A percentile compares a stretch with the other conserved stretches of the same genome.
Evolutionary conservation across 768 basidiomycete genomes (phyloP).

Genomic region (Mycena metata): DNA sequence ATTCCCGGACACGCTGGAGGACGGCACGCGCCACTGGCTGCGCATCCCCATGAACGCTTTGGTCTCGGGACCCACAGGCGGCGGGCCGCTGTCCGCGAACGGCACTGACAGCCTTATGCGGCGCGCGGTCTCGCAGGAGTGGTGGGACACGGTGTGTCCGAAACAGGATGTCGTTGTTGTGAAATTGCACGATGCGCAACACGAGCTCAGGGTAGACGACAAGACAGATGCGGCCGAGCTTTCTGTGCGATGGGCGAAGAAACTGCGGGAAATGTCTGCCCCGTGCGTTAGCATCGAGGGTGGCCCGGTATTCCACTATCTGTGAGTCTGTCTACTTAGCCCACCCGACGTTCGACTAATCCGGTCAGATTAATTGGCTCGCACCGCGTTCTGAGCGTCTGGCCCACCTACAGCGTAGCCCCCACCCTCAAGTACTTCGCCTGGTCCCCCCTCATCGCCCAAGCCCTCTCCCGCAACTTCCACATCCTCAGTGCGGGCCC

Average conservation of each 20-base stretch:
- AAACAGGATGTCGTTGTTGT: background rate
- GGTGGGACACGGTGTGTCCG: conserved; percentile 26
- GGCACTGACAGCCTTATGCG: background rate
- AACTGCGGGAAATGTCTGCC: background rate
- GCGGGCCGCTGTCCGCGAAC: conserved; percentile 1
- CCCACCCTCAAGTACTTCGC: conserved; percentile 28
- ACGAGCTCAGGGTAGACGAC: background rate
- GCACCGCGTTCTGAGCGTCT: conserved; percentile 8
- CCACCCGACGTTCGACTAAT: too few species aligned
- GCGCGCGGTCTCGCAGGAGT: conserved; percentile 11
- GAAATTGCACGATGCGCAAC: background rate
- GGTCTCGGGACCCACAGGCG: conserved; percentile 25
- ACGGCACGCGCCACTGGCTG: conserved; percentile 22
- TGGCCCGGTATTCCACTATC: conserved; percentile 12
- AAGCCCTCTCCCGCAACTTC: conserved; percentile 18
- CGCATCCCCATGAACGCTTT: conserved; percentile 33
- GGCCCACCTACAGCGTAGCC: conserved; percentile 21
- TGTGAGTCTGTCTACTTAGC: conserved; percentile 19
- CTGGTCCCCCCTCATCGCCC: conserved; percentile 29
- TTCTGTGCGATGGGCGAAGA: conserved; percentile 12
- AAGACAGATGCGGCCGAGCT: background rate
- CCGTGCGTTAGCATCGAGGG: conserved; percentile 22
- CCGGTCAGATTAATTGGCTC: conserved; percentile 17
- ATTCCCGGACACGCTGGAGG: conserved; percentile 23
- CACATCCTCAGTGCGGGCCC: background rate